Evolutionary conservation across 2,329 filamentous ascomycete genomes (phyloP).

Genomic region (Cladosporium sp.): DNA sequence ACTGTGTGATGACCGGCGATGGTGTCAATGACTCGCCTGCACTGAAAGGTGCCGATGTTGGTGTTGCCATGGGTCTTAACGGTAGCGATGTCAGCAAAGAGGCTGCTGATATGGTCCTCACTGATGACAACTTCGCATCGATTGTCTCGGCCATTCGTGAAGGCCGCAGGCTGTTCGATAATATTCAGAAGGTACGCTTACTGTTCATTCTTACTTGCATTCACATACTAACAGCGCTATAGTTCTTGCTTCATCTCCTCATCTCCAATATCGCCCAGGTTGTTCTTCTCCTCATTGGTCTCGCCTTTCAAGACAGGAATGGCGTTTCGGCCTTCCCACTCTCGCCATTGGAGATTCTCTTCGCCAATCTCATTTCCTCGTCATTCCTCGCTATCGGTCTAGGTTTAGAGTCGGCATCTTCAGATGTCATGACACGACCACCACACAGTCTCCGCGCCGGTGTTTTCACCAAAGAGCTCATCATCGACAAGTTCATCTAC

Average conservation of each 20-base stretch:
- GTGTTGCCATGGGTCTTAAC: constrained; percentile 47
- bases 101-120: constrained; percentile 47
- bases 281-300: constrained; percentile 48
- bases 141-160: constrained; percentile 49
- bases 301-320: constrained; percentile 47
- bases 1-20: constrained; percentile 48
- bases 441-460: constrained; percentile 45
- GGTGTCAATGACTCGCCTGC: constrained; percentile 50
- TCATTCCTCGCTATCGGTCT: constrained; percentile 51
- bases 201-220: neutral
- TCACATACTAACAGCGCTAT: neutral
- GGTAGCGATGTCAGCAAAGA: constrained; percentile 48
- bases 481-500: constrained; percentile 51
- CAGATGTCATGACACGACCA: constrained; percentile 49
- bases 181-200: constrained; percentile 43
- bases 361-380: constrained; percentile 50
- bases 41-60: constrained; percentile 47
- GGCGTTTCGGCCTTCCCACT: constrained; percentile 48
- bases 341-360: constrained; percentile 50
- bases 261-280: constrained; percentile 52
- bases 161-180: constrained; percentile 48
- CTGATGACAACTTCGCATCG: constrained; percentile 48
- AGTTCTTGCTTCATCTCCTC: constrained; percentile 50
- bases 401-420: constrained; percentile 47
- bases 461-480: constrained; percentile 49